Base-by-base conservation (phyloP, 192 early-diverging fungal species). In the Spizellomyces punctatus region DNA sequence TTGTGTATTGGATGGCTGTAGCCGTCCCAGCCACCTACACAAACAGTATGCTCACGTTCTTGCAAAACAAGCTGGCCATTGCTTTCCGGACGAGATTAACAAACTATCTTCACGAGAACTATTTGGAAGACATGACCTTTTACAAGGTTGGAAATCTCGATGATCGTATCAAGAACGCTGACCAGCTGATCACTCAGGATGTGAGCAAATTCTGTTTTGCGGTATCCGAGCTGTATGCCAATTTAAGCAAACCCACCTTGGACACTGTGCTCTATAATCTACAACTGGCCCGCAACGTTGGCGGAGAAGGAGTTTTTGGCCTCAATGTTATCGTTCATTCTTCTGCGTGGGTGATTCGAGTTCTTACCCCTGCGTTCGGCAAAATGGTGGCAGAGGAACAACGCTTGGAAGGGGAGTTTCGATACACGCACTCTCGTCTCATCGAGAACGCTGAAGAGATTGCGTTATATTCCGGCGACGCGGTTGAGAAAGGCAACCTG, bases 361-460 rank as follows among this genome's bases (percentile, higher is more conserved):
- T 86, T 14, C 79, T 95, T 66, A 94, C 96, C 6, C 98, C 98
- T 49, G 93, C 96, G 4, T 99, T 98, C 78, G 96, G 96, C 49
- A 95, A 94, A 79, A 90, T 96, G 85, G 94, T 91, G 2, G 96
- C 95, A 6, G 88, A 93, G 72, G 94, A 98, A 77, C 94, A 95
- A 75, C 88, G 86, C 16, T 80, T 99, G 22, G 76, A 91, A 77
- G 98, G 96, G 64, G 95, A 97, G 66, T 95, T 98, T 86, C 90
- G 96, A 16, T 95, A 91, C 78, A 89, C 93, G 17, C 96, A 99
- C 80, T 91, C 93, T 49, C 89, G 98, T 8, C 77, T 99, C 12
- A 95, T 98, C 46, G 94, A 94, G 75, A 93, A 99, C 67, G 94
- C 95, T 21, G 97, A 98, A 76, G 97, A 99, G 73, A 86, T 99